Conservation (phyloP, 177 flowering plant species). For the Vitis hybrid region DNA sequence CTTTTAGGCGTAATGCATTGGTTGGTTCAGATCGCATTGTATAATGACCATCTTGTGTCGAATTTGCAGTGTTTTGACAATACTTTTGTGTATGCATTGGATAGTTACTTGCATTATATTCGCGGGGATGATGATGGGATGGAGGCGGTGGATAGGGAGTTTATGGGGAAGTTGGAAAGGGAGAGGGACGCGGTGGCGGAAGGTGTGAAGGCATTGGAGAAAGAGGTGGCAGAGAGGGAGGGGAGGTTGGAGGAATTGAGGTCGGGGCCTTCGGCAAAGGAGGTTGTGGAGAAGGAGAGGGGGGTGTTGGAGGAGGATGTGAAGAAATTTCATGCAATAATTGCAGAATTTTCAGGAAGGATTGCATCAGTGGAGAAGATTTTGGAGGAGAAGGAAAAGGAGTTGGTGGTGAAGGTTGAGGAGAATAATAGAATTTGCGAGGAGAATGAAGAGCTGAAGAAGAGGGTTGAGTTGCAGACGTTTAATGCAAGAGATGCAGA, state of each 20-base stretch:
- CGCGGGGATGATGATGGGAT: slow-evolving; percentile 65
- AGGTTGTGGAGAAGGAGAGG: slow-evolving; percentile 60
- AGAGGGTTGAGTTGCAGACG: slow-evolving; percentile 59
- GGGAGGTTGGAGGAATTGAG: slow-evolving; percentile 37
- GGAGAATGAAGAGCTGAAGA: slow-evolving; percentile 85
- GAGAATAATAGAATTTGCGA: slow-evolving; percentile 55
- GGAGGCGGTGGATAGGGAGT: slow-evolving; percentile 44
- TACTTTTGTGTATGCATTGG: slow-evolving; percentile 28
- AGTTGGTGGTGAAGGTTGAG: slow-evolving; percentile 46
- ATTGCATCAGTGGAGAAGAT: slow-evolving; percentile 40
- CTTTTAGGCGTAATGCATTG: slow-evolving; percentile 74
- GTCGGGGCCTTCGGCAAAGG: slow-evolving; percentile 47
- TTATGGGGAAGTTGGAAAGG: slow-evolving; percentile 35
- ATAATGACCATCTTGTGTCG: slow-evolving; percentile 29
- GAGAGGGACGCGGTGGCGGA: slow-evolving; percentile 35
- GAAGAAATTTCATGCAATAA: slow-evolving; percentile 55
- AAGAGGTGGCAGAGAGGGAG: slow-evolving; percentile 38
- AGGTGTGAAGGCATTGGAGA: slow-evolving; percentile 24
- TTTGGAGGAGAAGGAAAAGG: slow-evolving; percentile 67
- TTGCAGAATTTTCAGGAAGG: slow-evolving; percentile 36
- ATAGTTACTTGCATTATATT: slow-evolving; percentile 16
- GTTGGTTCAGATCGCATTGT: slow-evolving; percentile 72
- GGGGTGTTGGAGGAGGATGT: slow-evolving; percentile 59
- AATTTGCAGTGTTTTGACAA: slow-evolving; percentile 12
- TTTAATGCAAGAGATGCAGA: slow-evolving; percentile 32